Base-by-base conservation (phyloP, 305 asterid genomes). In the Fraxinus sp. region DNA sequence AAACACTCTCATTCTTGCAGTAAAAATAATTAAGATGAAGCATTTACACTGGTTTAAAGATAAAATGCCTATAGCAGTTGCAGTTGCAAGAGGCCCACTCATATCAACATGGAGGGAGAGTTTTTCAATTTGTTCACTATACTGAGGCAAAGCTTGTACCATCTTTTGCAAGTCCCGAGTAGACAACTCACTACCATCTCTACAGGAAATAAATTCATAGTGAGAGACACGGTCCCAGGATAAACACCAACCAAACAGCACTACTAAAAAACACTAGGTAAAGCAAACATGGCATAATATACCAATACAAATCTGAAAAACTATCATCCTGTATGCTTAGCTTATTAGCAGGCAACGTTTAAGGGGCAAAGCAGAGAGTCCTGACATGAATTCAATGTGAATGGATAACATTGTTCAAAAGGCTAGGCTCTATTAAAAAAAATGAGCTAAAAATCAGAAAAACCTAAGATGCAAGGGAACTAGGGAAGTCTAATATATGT, bases 81-180 rank as follows among this genome's bases (percentile, higher is more conserved):
- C 79, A 83, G 86, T 32, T 74, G 57, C 74, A 82, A 24, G 85
- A 87, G 79, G 73, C 16, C 73, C 37, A 94, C 99, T 93, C 89
- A 97, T 98, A 90, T 97, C 99, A 76, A 97, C 98, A 93, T 97
- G 99, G 77, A 97, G 99, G 57, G 99, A 97, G 84, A 97, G 98
- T 89, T 95, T 97, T 87, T 97, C 99, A 62, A 94, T 97, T 88
- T 97, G 98, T 90, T 97, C 98, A 85, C 99, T 95, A 81, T 97
- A 97, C 80, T 97, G 97, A 86, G 99, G 99, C 94, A 97, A 89
- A 77, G 99, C 98, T 88, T 97, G 99, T 85, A 97, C 99, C 98
- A 95, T 92, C 95, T 92, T 95, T 90, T 97, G 98, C 94, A 97
- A 90, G 83, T 97, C 99, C 81, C 97, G 94, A 68, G 98, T 97